Evolutionary conservation across 208 protist genomes (phyloP).

Genomic region (Naegleria lovaniensis): DNA sequence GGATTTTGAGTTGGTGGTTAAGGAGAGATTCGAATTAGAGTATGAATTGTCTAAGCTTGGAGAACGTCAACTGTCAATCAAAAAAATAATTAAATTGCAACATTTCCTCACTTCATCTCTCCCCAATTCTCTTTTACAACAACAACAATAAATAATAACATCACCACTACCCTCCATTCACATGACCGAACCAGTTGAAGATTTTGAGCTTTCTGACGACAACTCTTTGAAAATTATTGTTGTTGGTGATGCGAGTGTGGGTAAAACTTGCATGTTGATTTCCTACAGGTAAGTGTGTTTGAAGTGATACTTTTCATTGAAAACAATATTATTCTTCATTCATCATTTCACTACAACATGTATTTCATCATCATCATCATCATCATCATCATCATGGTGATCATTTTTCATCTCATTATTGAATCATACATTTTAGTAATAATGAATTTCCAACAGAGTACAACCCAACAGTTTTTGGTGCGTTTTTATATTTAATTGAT

Average conservation of each 20-base stretch:
- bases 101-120: no score
- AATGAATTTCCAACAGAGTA: slow-evolving; percentile 26
- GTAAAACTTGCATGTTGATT: slow-evolving; percentile 19
- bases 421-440: no score
- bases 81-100: no score
- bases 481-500: not conserved
- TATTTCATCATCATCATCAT: not conserved
- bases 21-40: no score
- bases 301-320: no score
- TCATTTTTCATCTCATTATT: no score
- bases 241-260: not conserved
- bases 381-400: not conserved
- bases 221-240: slow-evolving; percentile 15
- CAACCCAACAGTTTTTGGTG: slow-evolving; percentile 22
- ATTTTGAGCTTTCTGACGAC: not conserved
- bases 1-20: no score
- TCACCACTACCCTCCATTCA: not conserved
- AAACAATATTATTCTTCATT: no score
- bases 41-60: no score
- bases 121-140: not conserved
- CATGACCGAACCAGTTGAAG: not conserved
- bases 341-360: no score
- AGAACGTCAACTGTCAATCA: no score
- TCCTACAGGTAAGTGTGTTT: not conserved
- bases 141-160: not conserved